Base-by-base conservation (phyloP, 495 filamentous ascomycete genomes). In the Filosporella fistucella region DNA sequence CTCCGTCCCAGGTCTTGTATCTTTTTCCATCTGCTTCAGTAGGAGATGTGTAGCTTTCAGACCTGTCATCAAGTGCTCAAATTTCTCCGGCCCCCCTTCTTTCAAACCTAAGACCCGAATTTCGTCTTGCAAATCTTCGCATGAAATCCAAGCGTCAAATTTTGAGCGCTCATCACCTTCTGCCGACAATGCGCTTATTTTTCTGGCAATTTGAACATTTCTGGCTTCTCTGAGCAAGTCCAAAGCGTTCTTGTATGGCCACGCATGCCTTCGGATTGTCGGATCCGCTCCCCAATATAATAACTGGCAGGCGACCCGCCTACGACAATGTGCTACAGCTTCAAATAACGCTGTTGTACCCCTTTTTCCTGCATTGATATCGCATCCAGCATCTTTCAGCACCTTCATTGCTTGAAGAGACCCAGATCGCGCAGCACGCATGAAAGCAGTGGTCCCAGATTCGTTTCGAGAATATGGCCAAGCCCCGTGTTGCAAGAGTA, bases 211-310 rank as follows among this genome's bases (percentile, higher is more conserved):
- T 4, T 32, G 2, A 3, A 9, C 16, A 16, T 30, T 44, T 12
- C 21, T 20, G 11, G 24, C 28, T 30, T 28, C 8, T 14, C 33
- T 30, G 3, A 44, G 26, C 21, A 50, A 17, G 1, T 8, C 18
- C 12, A 42, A 13, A 4, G 24, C 20, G 30, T 28, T 50, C 26
- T 42, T 38, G 8, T 38, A 37, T 16, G 13, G 11, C 7, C 8
- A 37, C 4, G 20, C n/a, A n/a, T n/a, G n/a, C n/a, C n/a, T 45
- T 12, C 11, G 17, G 10, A 38, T 36, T 9, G 30, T 45, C 18
- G 48, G 39, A 29, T 43, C 20, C 3, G 48, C 48, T 14, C 48
- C 48, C 40, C 26, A 51, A 11, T 51, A 14, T 17, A 51, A 18
- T 33, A 51, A 22, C 12, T 34, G 39, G 12, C 7, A 20, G 4